Conservation (phyloP, 2,329 filamentous ascomycete species). For the Teratosphaeriaceae sp. region DNA sequence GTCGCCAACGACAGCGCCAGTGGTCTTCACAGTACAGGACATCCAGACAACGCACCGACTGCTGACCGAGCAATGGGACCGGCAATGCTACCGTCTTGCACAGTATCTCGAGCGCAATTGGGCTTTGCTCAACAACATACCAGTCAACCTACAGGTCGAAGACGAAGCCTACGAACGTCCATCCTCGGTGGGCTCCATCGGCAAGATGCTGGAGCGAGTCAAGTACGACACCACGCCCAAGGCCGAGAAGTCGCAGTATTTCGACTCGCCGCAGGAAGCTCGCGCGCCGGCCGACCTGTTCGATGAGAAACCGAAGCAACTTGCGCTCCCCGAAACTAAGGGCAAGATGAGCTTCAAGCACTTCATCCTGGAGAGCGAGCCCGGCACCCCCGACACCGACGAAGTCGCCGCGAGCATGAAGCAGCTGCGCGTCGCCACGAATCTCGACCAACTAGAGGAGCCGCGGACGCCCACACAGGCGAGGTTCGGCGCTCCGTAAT, state of each 20-base stretch:
- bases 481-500: no score
- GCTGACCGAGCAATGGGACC: slow-evolving; percentile 44
- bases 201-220: slow-evolving; percentile 37
- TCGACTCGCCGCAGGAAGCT: slow-evolving; percentile 15
- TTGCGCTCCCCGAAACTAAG: slow-evolving; percentile 8
- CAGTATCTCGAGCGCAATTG: slow-evolving; percentile 43
- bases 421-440: slow-evolving; percentile 11
- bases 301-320: slow-evolving; percentile 1
- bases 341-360: slow-evolving; percentile 22
- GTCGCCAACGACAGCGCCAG: slow-evolving; percentile 17
- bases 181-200: slow-evolving; percentile 33
- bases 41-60: slow-evolving; percentile 43
- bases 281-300: slow-evolving; percentile 3
- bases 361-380: slow-evolving; percentile 20
- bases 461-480: slow-evolving; percentile 18
- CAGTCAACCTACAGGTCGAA: slow-evolving; percentile 37
- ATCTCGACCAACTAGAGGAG: slow-evolving; percentile 13
- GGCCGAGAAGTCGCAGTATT: slow-evolving; percentile 32
- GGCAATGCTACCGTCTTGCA: slow-evolving; percentile 41
- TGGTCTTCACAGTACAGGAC: slow-evolving; percentile 40
- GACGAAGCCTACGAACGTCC: slow-evolving; percentile 43
- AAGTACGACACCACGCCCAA: slow-evolving; percentile 40
- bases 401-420: slow-evolving; percentile 11
- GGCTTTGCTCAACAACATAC: slow-evolving; percentile 38
- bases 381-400: slow-evolving; percentile 7